A percentile compares a stretch with the other conserved stretches of the same genome.
phyloP scores from a whole-genome alignment of 768 basidiomycete genomes.

The Xerocomus potaroensis region DNA sequence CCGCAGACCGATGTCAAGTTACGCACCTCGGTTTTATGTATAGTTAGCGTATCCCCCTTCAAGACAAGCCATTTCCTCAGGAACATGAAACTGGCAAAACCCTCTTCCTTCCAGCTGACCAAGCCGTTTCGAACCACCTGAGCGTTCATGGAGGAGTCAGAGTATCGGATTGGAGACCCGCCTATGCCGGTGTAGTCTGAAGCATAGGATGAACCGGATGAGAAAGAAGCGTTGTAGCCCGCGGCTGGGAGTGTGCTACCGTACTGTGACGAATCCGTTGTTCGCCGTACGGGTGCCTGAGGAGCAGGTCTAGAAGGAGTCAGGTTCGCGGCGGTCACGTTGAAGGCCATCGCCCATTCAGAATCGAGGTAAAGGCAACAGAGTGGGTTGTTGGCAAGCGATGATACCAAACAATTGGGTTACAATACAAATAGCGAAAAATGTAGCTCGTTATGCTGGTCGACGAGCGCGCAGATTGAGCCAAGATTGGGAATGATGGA shows the following conservation, averaged over 20 bases:
- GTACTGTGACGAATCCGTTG: conserved; percentile 35
- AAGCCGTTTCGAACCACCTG: conserved; percentile 64
- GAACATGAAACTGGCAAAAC: conserved; percentile 89
- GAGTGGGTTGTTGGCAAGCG: neutral
- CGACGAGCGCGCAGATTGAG: conserved; percentile 4
- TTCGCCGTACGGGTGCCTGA: conserved; percentile 55
- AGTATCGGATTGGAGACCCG: conserved; percentile 62
- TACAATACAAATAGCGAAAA: neutral
- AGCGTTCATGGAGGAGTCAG: conserved; percentile 30
- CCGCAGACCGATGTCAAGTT: neutral
- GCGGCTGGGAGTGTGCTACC: conserved; percentile 44
- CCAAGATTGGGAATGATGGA: neutral
- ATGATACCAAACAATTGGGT: neutral
- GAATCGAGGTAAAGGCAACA: conserved; percentile 7
- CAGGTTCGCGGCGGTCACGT: conserved; percentile 52
- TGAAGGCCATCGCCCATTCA: conserved; percentile 41
- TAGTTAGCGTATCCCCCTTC: conserved; percentile 68
- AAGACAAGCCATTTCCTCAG: conserved; percentile 87
- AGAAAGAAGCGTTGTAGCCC: conserved; percentile 59
- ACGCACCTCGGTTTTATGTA: conserved; percentile 91
- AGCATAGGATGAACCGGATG: conserved; percentile 56
- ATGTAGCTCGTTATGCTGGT: conserved; percentile 5
- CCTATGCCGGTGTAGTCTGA: conserved; percentile 78
- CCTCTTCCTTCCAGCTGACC: conserved; percentile 91
- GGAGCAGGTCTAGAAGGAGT: conserved; percentile 80